Conservation (phyloP, 176 grass and related monocot species). For the Musa acuminata region DNA sequence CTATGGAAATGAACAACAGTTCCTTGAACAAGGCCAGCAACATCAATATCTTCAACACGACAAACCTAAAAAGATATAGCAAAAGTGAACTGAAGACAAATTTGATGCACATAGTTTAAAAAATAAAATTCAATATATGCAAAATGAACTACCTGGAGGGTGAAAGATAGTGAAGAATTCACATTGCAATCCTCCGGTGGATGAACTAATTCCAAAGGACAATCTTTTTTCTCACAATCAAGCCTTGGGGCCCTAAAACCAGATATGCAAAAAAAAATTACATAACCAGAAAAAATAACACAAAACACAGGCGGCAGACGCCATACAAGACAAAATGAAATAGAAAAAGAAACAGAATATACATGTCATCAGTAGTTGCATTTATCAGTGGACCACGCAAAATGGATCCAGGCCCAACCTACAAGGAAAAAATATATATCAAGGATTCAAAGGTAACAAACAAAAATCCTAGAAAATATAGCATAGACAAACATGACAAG, state of each 20-base stretch:
- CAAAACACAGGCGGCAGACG: neutral
- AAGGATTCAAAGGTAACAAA: neutral
- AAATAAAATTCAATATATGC: neutral
- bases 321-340: neutral
- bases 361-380: slow-evolving; percentile 63
- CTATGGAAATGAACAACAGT: slow-evolving; percentile 95
- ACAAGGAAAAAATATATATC: slow-evolving; percentile 30
- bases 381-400: slow-evolving; percentile 78
- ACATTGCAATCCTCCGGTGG: slow-evolving; percentile 99
- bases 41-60: slow-evolving; percentile 98
- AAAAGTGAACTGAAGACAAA: neutral
- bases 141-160: slow-evolving; percentile 59
- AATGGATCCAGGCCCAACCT: slow-evolving; percentile 94
- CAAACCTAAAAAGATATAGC: slow-evolving; percentile 50
- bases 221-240: slow-evolving; percentile 68
- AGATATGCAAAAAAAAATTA: slow-evolving; percentile 6
- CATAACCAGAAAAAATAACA: neutral
- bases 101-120: neutral
- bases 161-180: slow-evolving; percentile 94
- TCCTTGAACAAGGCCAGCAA: slow-evolving; percentile 79
- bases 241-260: slow-evolving; percentile 69
- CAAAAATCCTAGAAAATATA: neutral
- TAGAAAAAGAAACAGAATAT: slow-evolving; percentile 35
- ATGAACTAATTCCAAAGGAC: slow-evolving; percentile 82
- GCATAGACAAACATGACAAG: neutral